phyloP scores from a whole-genome alignment of 2,329 filamentous ascomycete genomes.

The Thelonectria olida region DNA sequence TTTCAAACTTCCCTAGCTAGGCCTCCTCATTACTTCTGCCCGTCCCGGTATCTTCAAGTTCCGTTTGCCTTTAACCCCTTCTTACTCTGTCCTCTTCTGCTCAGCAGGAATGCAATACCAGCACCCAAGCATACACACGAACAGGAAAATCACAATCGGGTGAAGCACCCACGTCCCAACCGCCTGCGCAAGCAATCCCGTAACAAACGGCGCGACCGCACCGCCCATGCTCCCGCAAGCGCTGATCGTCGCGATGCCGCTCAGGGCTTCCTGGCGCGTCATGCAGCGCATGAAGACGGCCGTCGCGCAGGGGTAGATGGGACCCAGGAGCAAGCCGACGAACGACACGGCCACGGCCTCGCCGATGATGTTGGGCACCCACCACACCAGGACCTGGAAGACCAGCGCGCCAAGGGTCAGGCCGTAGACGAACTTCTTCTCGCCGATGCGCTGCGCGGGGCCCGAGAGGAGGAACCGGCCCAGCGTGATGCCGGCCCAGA shows the following conservation, averaged over 20 bases:
- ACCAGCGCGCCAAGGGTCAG: slow-evolving; percentile 68
- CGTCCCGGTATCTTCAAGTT: not conserved
- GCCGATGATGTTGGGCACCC: slow-evolving; percentile 77
- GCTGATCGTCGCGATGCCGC: slow-evolving; percentile 72
- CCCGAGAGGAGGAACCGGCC: slow-evolving; percentile 78
- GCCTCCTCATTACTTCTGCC: no score
- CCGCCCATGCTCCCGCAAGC: slow-evolving; percentile 76
- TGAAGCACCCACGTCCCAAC: slow-evolving; percentile 71
- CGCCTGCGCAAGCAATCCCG: slow-evolving; percentile 69
- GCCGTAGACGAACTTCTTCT: slow-evolving; percentile 73
- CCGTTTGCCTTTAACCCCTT: not conserved
- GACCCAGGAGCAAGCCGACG: slow-evolving; percentile 79
- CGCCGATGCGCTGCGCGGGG: slow-evolving; percentile 73
- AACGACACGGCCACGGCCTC: slow-evolving; percentile 74
- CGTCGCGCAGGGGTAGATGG: slow-evolving; percentile 79
- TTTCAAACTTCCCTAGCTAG: no score
- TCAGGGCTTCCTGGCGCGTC: slow-evolving; percentile 67
- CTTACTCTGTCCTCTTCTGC: slow-evolving; percentile 68
- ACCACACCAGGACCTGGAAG: slow-evolving; percentile 83
- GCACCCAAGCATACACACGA: slow-evolving; percentile 70
- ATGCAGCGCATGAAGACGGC: slow-evolving; percentile 71
- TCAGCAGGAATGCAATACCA: slow-evolving; percentile 69
- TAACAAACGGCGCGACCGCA: slow-evolving; percentile 72
- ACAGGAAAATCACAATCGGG: slow-evolving; percentile 74
- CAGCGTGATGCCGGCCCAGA: slow-evolving; percentile 78